Evolutionary conservation across 371 early-diverging fungal species (phyloP), one percentile per base, ranked within the genome.

Genomic region (Dichotomocladium elegans): DNA sequence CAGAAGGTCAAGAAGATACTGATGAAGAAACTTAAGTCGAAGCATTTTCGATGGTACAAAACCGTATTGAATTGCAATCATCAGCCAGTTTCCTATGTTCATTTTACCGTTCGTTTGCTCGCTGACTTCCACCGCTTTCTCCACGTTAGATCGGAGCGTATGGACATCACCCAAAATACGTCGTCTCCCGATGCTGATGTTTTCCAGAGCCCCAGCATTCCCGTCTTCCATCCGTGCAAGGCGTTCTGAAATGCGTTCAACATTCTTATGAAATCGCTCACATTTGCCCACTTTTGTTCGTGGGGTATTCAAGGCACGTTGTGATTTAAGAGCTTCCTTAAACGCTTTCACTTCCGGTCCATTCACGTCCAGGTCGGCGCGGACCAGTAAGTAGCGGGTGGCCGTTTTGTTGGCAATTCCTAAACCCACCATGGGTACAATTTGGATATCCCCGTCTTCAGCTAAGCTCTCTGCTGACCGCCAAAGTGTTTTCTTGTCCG

Each of bases 1-100:
- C 1, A 72, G 19, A 1, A 74, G 19, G 3, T 31, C 45, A 12
- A 66, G 40, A 12, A 82, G 15, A 53, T 66, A 62, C 27, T 75
- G 63, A 41, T 81, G 75, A 2, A 83, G n/a, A 0, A 56, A 19
- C 34, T 68, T 66, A 24, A 63, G 51, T 6, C 82, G 70, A 8
- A 63, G 24, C 69, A 80, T 64, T 19, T 58, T 58, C 1, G 82
- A 58, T 31, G 22, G 24, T n/a, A 80, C 55, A 34, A 55, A 84
- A 0, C 82, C 82, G 53, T 58, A 79, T 19, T 76, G 66, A 4
- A 64, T 21, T 8, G 71, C 75, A 45, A 53, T 58, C 14, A 60
- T 51, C 35, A 61, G 28, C 76, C 72, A 72, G 41, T 57, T 55
- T 15, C 61, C 51, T 6, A 28, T 2, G 1, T 24, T 19, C 1